Evolutionary conservation across 306 rosid genomes (phyloP).

Genomic region (Pterocarpus santalinus): DNA sequence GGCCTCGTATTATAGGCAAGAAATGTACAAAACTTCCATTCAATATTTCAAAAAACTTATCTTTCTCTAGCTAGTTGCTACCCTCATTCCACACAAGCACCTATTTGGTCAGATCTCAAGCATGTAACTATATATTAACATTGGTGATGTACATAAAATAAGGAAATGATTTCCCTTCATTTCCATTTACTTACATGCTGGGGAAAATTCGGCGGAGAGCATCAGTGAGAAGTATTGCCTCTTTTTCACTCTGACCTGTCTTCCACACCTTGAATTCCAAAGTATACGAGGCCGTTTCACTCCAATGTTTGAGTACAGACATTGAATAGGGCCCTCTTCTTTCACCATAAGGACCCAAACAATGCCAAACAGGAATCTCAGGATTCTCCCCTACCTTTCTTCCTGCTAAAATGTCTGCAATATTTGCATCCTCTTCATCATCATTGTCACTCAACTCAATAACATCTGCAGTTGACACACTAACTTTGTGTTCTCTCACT

Average conservation of each 20-base stretch:
- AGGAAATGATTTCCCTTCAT: constrained; percentile 15
- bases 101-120: neutral
- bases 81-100: constrained; percentile 19
- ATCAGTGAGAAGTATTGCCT: constrained; percentile 62
- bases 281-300: constrained; percentile 37
- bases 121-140: constrained; percentile 20
- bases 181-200: neutral
- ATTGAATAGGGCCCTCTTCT: constrained; percentile 62
- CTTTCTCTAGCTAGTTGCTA: neutral
- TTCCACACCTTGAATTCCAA: constrained; percentile 70
- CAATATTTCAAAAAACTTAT: neutral
- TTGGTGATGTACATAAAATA: neutral
- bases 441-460: constrained; percentile 53
- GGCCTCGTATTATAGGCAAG: neutral
- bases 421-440: constrained; percentile 40
- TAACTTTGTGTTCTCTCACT: neutral
- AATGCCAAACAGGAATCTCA: constrained; percentile 52
- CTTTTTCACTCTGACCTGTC: constrained; percentile 62
- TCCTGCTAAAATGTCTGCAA: neutral
- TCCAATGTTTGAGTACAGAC: constrained; percentile 64
- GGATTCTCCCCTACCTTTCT: constrained; percentile 48
- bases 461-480: neutral
- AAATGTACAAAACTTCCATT: neutral
- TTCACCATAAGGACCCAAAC: constrained; percentile 60
- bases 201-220: constrained; percentile 53